Evolutionary conservation across 768 basidiomycete species (phyloP).

Genomic region (Atractiella rhizophila): DNA sequence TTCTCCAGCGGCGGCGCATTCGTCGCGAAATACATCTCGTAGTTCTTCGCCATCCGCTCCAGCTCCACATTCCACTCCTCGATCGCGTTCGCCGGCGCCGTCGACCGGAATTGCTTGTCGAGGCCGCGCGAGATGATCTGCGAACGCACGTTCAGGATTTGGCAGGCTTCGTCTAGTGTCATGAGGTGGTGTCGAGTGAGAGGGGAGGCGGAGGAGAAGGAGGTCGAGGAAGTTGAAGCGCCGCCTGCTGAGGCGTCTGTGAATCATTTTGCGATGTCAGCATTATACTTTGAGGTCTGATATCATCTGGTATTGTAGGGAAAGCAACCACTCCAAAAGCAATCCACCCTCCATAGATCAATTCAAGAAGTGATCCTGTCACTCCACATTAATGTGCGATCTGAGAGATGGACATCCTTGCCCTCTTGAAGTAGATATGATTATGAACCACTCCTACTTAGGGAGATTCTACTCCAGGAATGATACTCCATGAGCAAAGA

Average conservation of each 20-base stretch:
- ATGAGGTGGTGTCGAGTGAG: conserved; percentile 65
- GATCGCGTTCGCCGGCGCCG: conserved; percentile 3
- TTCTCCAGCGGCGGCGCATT: conserved; percentile 37
- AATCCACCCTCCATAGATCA: too few relatives aligned
- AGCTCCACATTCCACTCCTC: background rate
- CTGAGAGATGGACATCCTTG: conserved; percentile 4
- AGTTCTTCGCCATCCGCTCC: conserved; percentile 34
- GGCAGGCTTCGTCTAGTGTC: conserved; percentile 80
- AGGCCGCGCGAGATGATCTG: too few relatives aligned
- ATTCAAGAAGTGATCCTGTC: too few relatives aligned
- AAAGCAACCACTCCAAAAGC: too few relatives aligned
- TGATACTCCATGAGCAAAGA: too few relatives aligned
- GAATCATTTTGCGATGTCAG: background rate
- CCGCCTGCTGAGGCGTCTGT: conserved; percentile 43
- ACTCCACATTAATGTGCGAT: too few relatives aligned
- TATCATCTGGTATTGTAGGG: too few relatives aligned
- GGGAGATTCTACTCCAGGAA: too few relatives aligned
- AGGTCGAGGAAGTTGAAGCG: conserved; percentile 49
- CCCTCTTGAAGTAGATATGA: background rate
- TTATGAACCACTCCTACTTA: background rate
- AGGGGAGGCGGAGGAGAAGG: too few relatives aligned
- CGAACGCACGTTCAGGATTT: conserved; percentile 61
- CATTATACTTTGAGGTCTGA: background rate
- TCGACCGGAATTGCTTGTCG: too few relatives aligned
- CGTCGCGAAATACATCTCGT: conserved; percentile 73